Evolutionary conservation across 2,329 filamentous ascomycete species (phyloP), one percentile per base, ranked within the genome.

Genomic region (Penicillium palitans): DNA sequence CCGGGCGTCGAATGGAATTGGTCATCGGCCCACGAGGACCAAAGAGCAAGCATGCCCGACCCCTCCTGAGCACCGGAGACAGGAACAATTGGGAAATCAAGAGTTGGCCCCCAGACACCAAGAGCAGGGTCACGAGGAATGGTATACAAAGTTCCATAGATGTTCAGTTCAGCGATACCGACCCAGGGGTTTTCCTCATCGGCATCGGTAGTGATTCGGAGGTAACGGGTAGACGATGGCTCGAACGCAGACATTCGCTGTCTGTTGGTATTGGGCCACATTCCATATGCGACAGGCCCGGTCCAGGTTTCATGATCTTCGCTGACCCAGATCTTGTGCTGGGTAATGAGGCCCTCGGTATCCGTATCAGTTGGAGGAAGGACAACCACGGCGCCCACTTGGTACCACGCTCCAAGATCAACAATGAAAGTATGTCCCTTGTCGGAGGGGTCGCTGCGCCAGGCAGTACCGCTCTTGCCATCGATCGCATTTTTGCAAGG

Each of bases 21-120:
- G 33, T 64, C 57, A 17, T 54, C 45, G 10, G 55, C 46, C 61
- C 63, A 66, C 6, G 61, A 57, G 0, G 64, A 66, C 66, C 66
- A 68, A 6, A 61, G 50, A 1, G 64, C 49, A 21, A 68, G 46
- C 10, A 54, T 56, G 21, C 61, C 61, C 27, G 56, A 60, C 10
- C 46, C 53, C 13, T 66, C 62, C 15, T 68, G 61, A 10, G 66
- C 68, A 40, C 54, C 59, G 13, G 67, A 57, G 7, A 66, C 69
- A 2, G 69, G 63, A 2, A 70, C 64, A 10, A 71, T 57, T 17
- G 69, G 69, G 12, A 71, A 62, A 48, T 72, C 60, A 21, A 70
- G 46, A 6, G 66, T 70, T 8, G 67, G 65, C 1, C 68, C 68
- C 67, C 67, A 70, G 21, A 60, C 44, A 53, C 68, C 68, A 5